These are phyloP conservation scores for Trifolium repens DNA, from an alignment of 306 rosid genomes.

Conservation along the genomic window DNA sequence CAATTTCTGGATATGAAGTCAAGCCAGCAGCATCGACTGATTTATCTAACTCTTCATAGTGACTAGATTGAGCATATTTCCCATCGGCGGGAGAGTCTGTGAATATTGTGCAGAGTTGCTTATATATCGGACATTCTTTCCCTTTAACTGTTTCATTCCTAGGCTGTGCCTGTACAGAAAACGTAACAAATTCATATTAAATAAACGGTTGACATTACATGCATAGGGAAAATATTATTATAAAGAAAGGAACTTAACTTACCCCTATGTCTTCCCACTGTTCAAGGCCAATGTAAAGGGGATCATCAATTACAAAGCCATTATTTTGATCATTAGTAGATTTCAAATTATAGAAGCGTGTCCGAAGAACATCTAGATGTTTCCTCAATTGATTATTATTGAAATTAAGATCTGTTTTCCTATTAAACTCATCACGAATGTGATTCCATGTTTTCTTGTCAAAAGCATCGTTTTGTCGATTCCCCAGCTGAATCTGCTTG, in stretches of 20 bases:
- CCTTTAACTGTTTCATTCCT: conserved; percentile 64
- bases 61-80: conserved; percentile 87
- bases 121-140: conserved; percentile 83
- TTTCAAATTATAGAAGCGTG: conserved; percentile 72
- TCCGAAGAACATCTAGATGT: conserved; percentile 87
- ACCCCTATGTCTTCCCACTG: conserved; percentile 81
- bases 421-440: conserved; percentile 80
- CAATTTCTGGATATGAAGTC: conserved; percentile 53
- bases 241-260: conserved; percentile 37
- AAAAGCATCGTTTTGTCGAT: conserved; percentile 75
- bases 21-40: conserved; percentile 48
- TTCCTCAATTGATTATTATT: conserved; percentile 89
- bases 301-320: conserved; percentile 67
- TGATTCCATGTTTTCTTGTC: conserved; percentile 89
- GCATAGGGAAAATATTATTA: conserved; percentile 2
- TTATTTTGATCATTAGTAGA: conserved; percentile 70
- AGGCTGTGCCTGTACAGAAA: conserved; percentile 59
- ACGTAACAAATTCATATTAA: conserved; percentile 33
- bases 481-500: conserved; percentile 82
- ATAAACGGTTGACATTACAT: background rate
- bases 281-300: conserved; percentile 72
- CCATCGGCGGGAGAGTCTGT: conserved; percentile 74
- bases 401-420: conserved; percentile 80
- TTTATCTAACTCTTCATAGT: conserved; percentile 69
- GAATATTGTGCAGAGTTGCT: conserved; percentile 80